Evolutionary conservation across 257 asterid genomes (phyloP).

Genomic region (Nicotiana benthamiana): DNA sequence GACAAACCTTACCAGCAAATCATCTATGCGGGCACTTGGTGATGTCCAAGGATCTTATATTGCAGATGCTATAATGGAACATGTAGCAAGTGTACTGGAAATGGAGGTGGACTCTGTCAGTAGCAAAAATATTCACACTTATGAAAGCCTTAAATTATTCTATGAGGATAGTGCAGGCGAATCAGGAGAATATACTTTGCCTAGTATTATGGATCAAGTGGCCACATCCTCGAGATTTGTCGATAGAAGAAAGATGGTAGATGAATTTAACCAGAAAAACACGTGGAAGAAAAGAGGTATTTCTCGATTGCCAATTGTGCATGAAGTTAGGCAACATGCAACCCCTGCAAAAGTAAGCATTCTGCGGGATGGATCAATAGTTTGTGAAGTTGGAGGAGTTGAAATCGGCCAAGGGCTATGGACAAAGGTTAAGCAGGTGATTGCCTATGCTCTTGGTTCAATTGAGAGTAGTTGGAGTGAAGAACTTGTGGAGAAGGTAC

Average conservation of each 20-base stretch:
- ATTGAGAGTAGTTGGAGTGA: constrained; percentile 40
- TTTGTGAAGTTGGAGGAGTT: constrained; percentile 69
- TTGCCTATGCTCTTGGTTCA: constrained; percentile 50
- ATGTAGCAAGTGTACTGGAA: constrained; percentile 42
- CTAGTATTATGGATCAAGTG: constrained; percentile 48
- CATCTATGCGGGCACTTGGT: constrained; percentile 73
- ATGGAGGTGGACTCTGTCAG: constrained; percentile 49
- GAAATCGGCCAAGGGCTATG: constrained; percentile 76
- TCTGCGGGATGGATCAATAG: constrained; percentile 54
- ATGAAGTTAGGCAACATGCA: constrained; percentile 26
- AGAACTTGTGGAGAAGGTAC: constrained; percentile 46
- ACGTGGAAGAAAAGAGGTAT: constrained; percentile 62
- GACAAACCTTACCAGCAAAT: constrained; percentile 52
- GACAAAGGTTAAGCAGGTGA: constrained; percentile 64
- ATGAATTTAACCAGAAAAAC: constrained; percentile 32
- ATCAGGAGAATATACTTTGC: constrained; percentile 39
- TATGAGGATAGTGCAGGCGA: constrained; percentile 36
- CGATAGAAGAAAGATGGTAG: constrained; percentile 23
- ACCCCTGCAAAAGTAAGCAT: constrained; percentile 66
- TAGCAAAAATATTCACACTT: constrained; percentile 41
- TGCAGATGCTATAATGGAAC: constrained; percentile 63
- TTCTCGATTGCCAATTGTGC: constrained; percentile 57
- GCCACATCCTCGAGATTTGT: constrained; percentile 28
- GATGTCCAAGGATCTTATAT: constrained; percentile 63
- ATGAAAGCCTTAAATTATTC: constrained; percentile 42